Evolutionary conservation across 2,329 filamentous ascomycete genomes (phyloP).

Genomic region (Amylocarpus encephaloides): DNA sequence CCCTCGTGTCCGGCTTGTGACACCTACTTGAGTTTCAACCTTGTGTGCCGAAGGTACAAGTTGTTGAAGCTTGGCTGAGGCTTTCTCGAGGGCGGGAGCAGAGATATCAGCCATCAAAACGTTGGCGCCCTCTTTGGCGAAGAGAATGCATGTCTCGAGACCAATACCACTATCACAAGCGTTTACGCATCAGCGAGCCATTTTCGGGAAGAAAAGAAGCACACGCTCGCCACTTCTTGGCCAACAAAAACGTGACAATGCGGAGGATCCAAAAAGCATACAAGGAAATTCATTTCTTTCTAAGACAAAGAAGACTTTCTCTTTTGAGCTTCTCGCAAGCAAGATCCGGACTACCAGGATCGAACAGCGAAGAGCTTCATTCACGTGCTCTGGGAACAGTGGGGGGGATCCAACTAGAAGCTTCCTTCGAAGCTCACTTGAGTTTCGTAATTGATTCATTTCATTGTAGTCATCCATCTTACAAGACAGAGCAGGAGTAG

Average conservation of each 20-base stretch:
- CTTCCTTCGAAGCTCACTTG: not conserved
- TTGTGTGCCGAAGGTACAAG: slow-evolving; percentile 46
- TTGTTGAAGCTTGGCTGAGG: slow-evolving; percentile 52
- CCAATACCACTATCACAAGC: slow-evolving; percentile 55
- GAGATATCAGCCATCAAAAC: slow-evolving; percentile 68
- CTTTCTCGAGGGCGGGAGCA: slow-evolving; percentile 55
- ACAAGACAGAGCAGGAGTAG: not conserved
- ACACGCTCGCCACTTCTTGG: not conserved
- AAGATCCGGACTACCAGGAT: too few species aligned
- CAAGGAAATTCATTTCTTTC: too few species aligned
- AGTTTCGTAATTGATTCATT: not conserved
- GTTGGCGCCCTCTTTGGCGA: slow-evolving; percentile 63
- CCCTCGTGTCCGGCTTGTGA: not conserved
- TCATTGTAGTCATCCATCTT: not conserved
- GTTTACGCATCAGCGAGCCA: not conserved
- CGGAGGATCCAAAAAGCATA: too few species aligned
- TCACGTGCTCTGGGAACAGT: not conserved
- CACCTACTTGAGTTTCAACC: slow-evolving; percentile 39
- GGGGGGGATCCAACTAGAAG: not conserved
- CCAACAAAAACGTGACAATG: too few species aligned
- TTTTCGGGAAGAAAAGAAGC: too few species aligned
- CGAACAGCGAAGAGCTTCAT: too few species aligned
- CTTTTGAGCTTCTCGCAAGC: too few species aligned
- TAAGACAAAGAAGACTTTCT: too few species aligned
- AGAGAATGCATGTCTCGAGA: slow-evolving; percentile 67